phyloP scores from a whole-genome alignment of 192 early-diverging fungal species.

The Funneliformis geosporum region DNA sequence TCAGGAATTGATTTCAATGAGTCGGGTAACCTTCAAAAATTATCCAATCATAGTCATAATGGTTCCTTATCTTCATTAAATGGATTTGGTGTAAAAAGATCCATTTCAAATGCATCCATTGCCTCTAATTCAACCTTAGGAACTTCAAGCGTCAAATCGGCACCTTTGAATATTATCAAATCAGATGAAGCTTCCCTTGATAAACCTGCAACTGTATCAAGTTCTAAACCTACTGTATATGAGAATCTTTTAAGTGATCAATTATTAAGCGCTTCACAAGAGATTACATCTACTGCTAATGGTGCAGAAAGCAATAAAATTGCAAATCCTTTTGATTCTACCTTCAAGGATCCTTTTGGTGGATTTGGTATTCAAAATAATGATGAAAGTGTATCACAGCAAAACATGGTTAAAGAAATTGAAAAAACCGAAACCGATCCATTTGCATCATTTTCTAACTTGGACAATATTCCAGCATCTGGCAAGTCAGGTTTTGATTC shows the following conservation, averaged over 20 bases:
- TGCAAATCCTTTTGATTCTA: constrained; percentile 1
- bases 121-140: constrained; percentile 22
- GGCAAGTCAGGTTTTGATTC: constrained; percentile 10
- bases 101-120: constrained; percentile 20
- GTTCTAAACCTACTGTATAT: constrained; percentile 12
- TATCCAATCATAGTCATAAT: constrained; percentile 7
- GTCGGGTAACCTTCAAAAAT: background rate
- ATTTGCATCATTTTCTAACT: constrained; percentile 16
- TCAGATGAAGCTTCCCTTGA: background rate
- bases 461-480: background rate
- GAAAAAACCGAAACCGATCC: constrained; percentile 21
- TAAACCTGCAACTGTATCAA: constrained; percentile 19
- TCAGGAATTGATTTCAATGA: constrained; percentile 16
- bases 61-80: constrained; percentile 17
- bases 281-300: background rate
- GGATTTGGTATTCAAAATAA: background rate
- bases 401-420: background rate
- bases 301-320: background rate
- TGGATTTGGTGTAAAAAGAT: constrained; percentile 8
- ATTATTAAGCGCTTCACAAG: background rate
- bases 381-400: background rate
- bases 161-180: background rate
- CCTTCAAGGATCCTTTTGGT: background rate
- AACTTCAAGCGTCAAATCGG: constrained; percentile 10
- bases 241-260: constrained; percentile 6